Conservation (phyloP, 768 basidiomycete genomes). For the Tulasnella sp. region DNA sequence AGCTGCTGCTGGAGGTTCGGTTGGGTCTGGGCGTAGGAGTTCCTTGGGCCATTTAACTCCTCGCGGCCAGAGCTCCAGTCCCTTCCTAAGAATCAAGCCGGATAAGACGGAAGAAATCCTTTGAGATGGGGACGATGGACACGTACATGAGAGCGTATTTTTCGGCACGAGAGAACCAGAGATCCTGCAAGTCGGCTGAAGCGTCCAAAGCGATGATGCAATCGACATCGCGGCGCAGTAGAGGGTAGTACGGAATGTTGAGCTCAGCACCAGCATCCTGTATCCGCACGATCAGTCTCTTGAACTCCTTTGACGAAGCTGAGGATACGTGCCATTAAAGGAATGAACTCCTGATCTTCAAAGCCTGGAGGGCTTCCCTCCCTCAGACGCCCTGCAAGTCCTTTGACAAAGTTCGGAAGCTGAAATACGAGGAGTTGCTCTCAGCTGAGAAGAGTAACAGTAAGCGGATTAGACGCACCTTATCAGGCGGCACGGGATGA, state of each 20-base stretch:
- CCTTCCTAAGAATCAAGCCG: not conserved
- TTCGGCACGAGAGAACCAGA: slow-evolving; percentile 24
- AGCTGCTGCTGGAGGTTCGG: not conserved
- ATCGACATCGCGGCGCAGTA: slow-evolving; percentile 22
- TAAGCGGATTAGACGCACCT: slow-evolving; percentile 8
- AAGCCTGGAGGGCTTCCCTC: slow-evolving; percentile 17
- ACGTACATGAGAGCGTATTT: slow-evolving; percentile 14
- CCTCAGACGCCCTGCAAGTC: slow-evolving; percentile 17
- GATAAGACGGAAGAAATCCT: not conserved
- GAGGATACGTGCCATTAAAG: slow-evolving; percentile 19
- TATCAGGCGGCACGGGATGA: slow-evolving; percentile 24
- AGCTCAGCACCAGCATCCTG: slow-evolving; percentile 25
- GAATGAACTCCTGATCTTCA: slow-evolving; percentile 20
- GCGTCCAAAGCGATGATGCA: slow-evolving; percentile 23
- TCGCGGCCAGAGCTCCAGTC: slow-evolving; percentile 10
- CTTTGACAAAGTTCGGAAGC: slow-evolving; percentile 24
- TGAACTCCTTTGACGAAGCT: not conserved
- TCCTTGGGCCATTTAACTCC: slow-evolving; percentile 11
- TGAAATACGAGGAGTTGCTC: not conserved
- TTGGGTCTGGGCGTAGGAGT: not conserved
- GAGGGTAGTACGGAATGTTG: slow-evolving; percentile 24
- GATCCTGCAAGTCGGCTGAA: slow-evolving; percentile 20
- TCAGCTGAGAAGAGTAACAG: not conserved
- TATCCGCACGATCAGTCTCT: not conserved
- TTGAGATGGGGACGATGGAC: not conserved